Evolutionary conservation across 1,284 basidiomycete species (phyloP), one percentile per base, ranked within the genome.

Genomic region (Trichosporon asahii): DNA sequence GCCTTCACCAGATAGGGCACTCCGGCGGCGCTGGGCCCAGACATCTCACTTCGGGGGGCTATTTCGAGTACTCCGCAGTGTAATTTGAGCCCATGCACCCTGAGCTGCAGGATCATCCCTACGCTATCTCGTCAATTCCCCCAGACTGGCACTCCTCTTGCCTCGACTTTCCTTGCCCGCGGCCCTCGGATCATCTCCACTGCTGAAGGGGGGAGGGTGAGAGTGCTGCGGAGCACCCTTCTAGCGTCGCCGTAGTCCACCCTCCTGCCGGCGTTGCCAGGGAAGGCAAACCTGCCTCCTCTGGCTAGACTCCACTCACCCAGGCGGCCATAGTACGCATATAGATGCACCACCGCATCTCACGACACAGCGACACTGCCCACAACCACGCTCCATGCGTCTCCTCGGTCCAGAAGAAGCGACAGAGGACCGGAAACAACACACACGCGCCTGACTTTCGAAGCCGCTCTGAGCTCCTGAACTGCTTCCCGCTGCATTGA

Each of bases 381-480:
- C 31, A 33, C 6, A 14, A 18, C 49, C 15, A 6, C 8, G 15
- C 18, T n/a, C 40, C 15, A 44, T 12, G 12, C 3, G 35, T 12
- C 14, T 12, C 14, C 11, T 37, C n/a, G 11, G 11, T 37, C 35
- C 35, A 37, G 35, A 37, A 37, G 11, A 8, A 37, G 35, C 35
- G 35, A 37, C 35, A 11, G 35, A 31, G 35, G 35, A 12, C 11
- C 35, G 11, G 37, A 40, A 40, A 12, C 8, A 4, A 4, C 15
- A 9, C 37, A 40, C 18, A 57, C 53, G 53, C 53, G 53, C 53
- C 53, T 57, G 53, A 57, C 27, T 57, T 57, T 53, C n/a, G n/a
- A n/a, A n/a, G n/a, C 23, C 31, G 31, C 31, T 33, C 8, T 12
- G 25, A 8, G 25, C 40, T 44, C 40, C 40, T 44, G 40, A 44